phyloP scores from a whole-genome alignment of 2,329 filamentous ascomycete species.

The Clonostachys byssicola region DNA sequence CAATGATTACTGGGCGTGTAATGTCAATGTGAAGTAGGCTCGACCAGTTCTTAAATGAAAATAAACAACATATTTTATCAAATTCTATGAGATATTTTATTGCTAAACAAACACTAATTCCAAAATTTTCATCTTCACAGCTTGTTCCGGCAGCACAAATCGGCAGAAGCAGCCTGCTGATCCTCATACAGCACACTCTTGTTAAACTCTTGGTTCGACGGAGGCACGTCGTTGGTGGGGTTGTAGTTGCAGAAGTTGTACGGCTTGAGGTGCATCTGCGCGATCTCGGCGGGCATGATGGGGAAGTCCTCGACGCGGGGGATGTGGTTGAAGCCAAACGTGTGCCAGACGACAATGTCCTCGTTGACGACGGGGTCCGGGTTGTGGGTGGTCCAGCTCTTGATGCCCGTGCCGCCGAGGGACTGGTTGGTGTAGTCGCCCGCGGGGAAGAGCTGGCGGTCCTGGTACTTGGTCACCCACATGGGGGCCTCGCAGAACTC shows the following conservation, averaged over 20 bases:
- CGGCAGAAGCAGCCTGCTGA: neutral
- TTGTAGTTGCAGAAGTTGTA: constrained; percentile 45
- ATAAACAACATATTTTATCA: no score
- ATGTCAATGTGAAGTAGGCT: no score
- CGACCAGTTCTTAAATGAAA: no score
- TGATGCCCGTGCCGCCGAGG: constrained; percentile 19
- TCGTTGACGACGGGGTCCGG: constrained; percentile 63
- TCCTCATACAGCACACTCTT: constrained; percentile 3
- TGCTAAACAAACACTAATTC: no score
- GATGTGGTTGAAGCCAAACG: constrained; percentile 83
- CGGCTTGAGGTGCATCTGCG: constrained; percentile 40
- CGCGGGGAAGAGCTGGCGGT: constrained; percentile 45
- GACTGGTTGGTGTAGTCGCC: constrained; percentile 49
- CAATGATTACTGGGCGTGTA: no score
- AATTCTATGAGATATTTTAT: no score
- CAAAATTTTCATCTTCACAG: no score
- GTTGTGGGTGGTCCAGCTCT: constrained; percentile 9
- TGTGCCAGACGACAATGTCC: constrained; percentile 85
- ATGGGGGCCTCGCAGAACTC: constrained; percentile 36
- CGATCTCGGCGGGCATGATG: constrained; percentile 58
- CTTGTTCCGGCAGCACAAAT: no score
- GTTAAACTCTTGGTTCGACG: constrained; percentile 6
- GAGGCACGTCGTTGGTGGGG: constrained; percentile 29
- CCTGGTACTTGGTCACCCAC: constrained; percentile 43
- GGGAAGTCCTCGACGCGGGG: constrained; percentile 46